Percentiles rank a stretch among this genome's conserved stretches.
These are phyloP conservation scores for Ziziphus jujuba DNA, from an alignment of 306 rosid species.

Conservation along the genomic window DNA sequence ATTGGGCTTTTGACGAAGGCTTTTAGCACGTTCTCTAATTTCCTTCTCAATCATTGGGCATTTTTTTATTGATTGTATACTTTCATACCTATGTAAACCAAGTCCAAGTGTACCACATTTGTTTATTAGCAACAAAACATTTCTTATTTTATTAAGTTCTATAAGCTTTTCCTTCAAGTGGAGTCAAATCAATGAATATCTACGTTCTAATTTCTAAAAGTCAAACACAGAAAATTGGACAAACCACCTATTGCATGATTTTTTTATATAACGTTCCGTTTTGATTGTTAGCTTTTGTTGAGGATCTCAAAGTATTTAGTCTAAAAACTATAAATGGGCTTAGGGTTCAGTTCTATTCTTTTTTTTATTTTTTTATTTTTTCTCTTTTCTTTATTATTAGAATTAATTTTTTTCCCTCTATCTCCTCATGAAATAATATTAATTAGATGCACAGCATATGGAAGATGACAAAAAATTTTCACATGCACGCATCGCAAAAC, in stretches of 20 bases:
- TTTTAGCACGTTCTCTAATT: neutral
- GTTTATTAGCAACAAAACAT: neutral
- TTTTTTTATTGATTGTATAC: no score
- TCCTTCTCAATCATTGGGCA: neutral
- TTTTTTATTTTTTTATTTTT: no score
- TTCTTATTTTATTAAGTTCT: neutral
- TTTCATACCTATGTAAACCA: neutral
- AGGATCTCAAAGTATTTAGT: neutral
- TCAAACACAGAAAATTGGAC: neutral
- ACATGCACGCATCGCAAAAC: neutral
- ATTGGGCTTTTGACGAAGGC: neutral
- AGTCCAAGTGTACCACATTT: no score
- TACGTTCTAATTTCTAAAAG: neutral
- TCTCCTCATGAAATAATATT: no score
- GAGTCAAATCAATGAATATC: neutral
- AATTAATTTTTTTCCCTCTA: no score
- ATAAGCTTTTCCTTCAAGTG: neutral
- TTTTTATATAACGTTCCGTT: no score
- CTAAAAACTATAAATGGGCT: no score
- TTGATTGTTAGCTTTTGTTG: no score
- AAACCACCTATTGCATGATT: neutral
- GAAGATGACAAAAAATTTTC: constrained; percentile 19
- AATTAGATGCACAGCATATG: no score
- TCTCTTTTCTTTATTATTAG: no score
- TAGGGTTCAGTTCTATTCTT: no score